phyloP scores from a whole-genome alignment of 495 filamentous ascomycete genomes.

The Neurospora sp. region DNA sequence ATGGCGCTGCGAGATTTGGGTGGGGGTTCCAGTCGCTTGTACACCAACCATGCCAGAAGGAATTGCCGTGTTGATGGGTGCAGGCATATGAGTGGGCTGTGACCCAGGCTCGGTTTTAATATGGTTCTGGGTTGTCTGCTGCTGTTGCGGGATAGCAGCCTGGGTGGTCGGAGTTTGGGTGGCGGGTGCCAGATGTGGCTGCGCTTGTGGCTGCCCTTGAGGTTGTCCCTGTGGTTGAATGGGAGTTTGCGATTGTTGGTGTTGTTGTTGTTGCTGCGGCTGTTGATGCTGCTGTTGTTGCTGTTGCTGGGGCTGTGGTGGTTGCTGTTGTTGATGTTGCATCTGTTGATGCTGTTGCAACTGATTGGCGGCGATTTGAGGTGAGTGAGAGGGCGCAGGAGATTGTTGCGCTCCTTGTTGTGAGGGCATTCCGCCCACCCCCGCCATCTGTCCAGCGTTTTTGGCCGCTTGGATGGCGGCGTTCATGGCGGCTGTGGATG shows the following conservation, averaged over 20 bases:
- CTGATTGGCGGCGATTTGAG: slow-evolving; percentile 13
- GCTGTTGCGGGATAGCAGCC: slow-evolving; percentile 17
- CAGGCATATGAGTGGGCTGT: slow-evolving; percentile 21
- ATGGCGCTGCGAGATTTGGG: slow-evolving; percentile 31
- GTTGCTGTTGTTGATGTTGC: slow-evolving; percentile 9
- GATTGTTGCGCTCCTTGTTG: slow-evolving; percentile 3
- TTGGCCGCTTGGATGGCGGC: slow-evolving; percentile 44
- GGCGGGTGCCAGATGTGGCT: slow-evolving; percentile 1
- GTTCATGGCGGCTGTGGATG: slow-evolving; percentile 30
- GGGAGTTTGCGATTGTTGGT: slow-evolving; percentile 14
- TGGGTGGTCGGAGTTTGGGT: neutral
- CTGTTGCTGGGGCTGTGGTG: neutral
- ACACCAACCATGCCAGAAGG: slow-evolving; percentile 30
- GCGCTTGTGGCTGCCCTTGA: slow-evolving; percentile 6
- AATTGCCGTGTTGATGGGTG: slow-evolving; percentile 37
- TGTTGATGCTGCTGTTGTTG: slow-evolving; percentile 8
- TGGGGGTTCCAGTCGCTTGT: slow-evolving; percentile 32
- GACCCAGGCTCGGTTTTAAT: slow-evolving; percentile 32
- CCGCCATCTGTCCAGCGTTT: slow-evolving; percentile 25
- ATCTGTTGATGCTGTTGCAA: neutral
- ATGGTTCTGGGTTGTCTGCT: slow-evolving; percentile 18
- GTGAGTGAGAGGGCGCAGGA: slow-evolving; percentile 8
- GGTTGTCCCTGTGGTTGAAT: neutral
- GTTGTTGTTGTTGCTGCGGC: slow-evolving; percentile 1
- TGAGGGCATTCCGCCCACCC: slow-evolving; percentile 10